phyloP scores from a whole-genome alignment of 768 basidiomycete species.

The Symmetrospora coprosmae region DNA sequence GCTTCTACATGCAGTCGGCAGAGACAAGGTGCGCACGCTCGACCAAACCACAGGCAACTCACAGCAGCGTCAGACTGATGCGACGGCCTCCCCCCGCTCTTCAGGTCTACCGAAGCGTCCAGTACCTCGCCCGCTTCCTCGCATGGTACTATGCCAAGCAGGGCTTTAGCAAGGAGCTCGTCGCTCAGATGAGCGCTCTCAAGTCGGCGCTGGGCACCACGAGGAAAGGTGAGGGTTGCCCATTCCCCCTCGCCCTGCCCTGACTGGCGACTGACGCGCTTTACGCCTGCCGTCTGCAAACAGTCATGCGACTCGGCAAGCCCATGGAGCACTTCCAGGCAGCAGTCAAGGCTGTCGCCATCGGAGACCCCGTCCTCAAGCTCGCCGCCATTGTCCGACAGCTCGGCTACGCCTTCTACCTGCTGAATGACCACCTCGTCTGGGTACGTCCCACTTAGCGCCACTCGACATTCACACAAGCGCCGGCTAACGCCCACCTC shows the following conservation, averaged over 20 bases:
- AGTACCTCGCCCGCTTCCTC: conserved; percentile 78
- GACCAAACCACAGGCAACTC: not conserved
- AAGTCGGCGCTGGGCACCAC: conserved; percentile 71
- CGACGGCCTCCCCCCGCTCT: conserved; percentile 40
- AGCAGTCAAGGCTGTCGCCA: conserved; percentile 50
- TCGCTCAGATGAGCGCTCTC: conserved; percentile 64
- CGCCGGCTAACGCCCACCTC: conserved; percentile 26
- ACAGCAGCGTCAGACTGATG: not conserved
- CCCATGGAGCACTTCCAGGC: conserved; percentile 86
- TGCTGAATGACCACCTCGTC: conserved; percentile 62
- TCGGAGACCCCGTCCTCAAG: conserved; percentile 49
- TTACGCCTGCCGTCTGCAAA: not conserved
- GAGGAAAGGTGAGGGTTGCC: conserved; percentile 55
- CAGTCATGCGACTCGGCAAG: conserved; percentile 86
- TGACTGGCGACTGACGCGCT: too few species aligned
- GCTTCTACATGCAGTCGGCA: conserved; percentile 3
- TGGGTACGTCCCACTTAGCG: too few species aligned
- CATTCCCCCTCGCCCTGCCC: not conserved
- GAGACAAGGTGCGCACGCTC: conserved; percentile 9
- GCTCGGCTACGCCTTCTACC: conserved; percentile 73
- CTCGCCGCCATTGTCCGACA: conserved; percentile 68
- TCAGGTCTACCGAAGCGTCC: conserved; percentile 84
- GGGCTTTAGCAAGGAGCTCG: conserved; percentile 52
- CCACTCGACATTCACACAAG: conserved; percentile 51
- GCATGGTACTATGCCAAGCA: conserved; percentile 60